phyloP scores from a whole-genome alignment of 1,284 basidiomycete species.

The Boletellus sp. region DNA sequence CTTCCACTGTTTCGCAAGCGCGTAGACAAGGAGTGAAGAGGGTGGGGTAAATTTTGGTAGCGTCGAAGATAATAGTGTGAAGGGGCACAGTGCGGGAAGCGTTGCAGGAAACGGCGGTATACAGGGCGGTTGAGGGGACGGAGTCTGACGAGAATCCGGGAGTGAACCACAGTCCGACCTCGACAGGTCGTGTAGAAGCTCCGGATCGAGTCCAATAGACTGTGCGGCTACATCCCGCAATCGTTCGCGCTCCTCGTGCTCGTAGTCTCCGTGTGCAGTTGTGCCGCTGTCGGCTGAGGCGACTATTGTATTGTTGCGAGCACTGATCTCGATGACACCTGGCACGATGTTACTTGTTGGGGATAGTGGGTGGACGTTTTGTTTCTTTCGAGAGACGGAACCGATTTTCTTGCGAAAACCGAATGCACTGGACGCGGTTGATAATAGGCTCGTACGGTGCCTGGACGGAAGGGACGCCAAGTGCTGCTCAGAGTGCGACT shows the following conservation, averaged over 20 bases:
- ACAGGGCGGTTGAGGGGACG: slow-evolving; percentile 12
- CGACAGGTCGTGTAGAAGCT: slow-evolving; percentile 18
- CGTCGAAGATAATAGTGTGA: slow-evolving; percentile 47
- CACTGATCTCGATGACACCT: slow-evolving; percentile 70
- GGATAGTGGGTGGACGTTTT: slow-evolving; percentile 28
- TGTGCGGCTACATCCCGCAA: slow-evolving; percentile 72
- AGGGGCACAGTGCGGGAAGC: slow-evolving; percentile 45
- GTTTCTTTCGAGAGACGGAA: slow-evolving; percentile 41
- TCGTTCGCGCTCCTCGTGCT: slow-evolving; percentile 67
- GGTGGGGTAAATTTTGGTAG: slow-evolving; percentile 65
- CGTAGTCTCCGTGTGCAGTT: slow-evolving; percentile 42
- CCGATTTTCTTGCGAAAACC: slow-evolving; percentile 45
- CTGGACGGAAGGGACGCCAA: slow-evolving; percentile 17
- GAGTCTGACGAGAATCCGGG: slow-evolving; percentile 13
- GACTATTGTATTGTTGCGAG: slow-evolving; percentile 36
- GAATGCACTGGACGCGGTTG: slow-evolving; percentile 54
- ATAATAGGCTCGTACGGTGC: slow-evolving; percentile 47
- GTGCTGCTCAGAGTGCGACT: slow-evolving; percentile 2
- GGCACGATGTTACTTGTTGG: slow-evolving; percentile 45
- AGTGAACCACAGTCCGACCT: slow-evolving; percentile 11
- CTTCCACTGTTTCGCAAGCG: slow-evolving; percentile 72
- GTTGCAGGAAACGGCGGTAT: slow-evolving; percentile 59
- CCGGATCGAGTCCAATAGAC: slow-evolving; percentile 56
- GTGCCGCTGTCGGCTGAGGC: slow-evolving; percentile 15
- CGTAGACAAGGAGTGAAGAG: slow-evolving; percentile 63